Evolutionary conservation across 345 rosid species (phyloP).

Genomic region (Abelmoschus esculentus): DNA sequence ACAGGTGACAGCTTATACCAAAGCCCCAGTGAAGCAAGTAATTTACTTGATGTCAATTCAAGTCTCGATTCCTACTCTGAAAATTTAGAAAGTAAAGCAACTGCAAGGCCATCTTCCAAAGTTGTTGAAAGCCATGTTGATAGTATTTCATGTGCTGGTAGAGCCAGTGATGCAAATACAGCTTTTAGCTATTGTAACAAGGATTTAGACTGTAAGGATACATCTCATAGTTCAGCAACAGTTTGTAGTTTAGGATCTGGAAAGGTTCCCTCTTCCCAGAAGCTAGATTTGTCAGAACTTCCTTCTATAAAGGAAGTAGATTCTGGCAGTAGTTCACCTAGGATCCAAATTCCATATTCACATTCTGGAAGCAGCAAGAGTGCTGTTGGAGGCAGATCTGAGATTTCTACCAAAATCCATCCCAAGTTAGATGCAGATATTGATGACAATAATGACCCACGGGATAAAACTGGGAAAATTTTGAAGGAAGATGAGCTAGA

Average conservation of each 20-base stretch:
- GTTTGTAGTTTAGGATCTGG: slow-evolving; percentile 35
- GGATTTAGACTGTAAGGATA: slow-evolving; percentile 35
- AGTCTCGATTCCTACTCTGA: slow-evolving; percentile 53
- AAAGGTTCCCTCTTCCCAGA: slow-evolving; percentile 29
- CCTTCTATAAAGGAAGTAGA: slow-evolving; percentile 19
- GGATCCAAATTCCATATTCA: slow-evolving; percentile 14
- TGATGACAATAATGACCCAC: slow-evolving; percentile 11
- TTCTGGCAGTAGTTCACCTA: slow-evolving; percentile 20
- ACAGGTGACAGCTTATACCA: slow-evolving; percentile 29
- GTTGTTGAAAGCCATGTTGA: slow-evolving; percentile 54
- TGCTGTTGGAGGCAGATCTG: slow-evolving; percentile 14
- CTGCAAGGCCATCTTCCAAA: slow-evolving; percentile 30
- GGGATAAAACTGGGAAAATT: slow-evolving; percentile 22
- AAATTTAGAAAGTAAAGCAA: slow-evolving; percentile 57
- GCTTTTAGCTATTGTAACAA: slow-evolving; percentile 22
- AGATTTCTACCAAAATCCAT: slow-evolving; percentile 17
- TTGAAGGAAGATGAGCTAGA: slow-evolving; percentile 29
- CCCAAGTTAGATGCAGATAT: slow-evolving; percentile 30
- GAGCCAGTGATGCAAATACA: slow-evolving; percentile 25
- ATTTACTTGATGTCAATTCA: slow-evolving; percentile 37
- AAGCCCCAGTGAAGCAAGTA: slow-evolving; percentile 55
- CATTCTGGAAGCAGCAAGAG: slow-evolving; percentile 12
- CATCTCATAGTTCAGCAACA: slow-evolving; percentile 33
- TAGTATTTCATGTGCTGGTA: slow-evolving; percentile 40
- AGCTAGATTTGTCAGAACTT: slow-evolving; percentile 26